These are phyloP conservation scores for Leccinum griseonigrum DNA, from an alignment of 1,284 basidiomycete species.

Conservation along the genomic window DNA sequence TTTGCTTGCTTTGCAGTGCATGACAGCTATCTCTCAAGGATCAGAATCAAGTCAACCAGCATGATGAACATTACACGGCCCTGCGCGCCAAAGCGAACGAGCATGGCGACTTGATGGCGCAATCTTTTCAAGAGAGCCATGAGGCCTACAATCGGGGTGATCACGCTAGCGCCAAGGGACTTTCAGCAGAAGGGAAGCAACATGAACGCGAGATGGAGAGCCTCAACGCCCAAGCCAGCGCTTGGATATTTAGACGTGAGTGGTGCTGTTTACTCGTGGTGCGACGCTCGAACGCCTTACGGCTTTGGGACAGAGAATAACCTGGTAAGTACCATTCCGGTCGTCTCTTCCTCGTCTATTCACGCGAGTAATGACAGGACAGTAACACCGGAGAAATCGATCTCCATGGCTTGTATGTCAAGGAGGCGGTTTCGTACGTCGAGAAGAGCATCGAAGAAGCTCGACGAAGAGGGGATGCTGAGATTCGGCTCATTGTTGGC, in stretches of 20 bases:
- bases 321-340: constrained; percentile 40
- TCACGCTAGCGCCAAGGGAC: constrained; percentile 78
- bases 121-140: constrained; percentile 63
- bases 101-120: constrained; percentile 74
- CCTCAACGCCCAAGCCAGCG: constrained; percentile 82
- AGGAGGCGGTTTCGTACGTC: constrained; percentile 79
- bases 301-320: constrained; percentile 69
- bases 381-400: constrained; percentile 77
- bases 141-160: constrained; percentile 71
- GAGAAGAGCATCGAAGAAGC: constrained; percentile 72
- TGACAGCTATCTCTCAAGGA: constrained; percentile 40
- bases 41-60: constrained; percentile 64
- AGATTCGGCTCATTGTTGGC: constrained; percentile 89
- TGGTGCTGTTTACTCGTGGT: background rate
- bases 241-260: constrained; percentile 86
- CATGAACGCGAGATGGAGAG: constrained; percentile 81
- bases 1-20: background rate
- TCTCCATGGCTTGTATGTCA: constrained; percentile 90
- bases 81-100: constrained; percentile 73
- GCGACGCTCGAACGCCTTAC: background rate
- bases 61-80: constrained; percentile 64
- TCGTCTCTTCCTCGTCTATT: background rate
- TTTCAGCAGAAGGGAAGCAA: constrained; percentile 81
- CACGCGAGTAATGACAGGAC: constrained; percentile 42
- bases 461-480: constrained; percentile 59